Percentiles rank a stretch among this genome's conserved stretches.
phyloP scores from a whole-genome alignment of 495 filamentous ascomycete species.

The Hypomontagnella monticulosa region DNA sequence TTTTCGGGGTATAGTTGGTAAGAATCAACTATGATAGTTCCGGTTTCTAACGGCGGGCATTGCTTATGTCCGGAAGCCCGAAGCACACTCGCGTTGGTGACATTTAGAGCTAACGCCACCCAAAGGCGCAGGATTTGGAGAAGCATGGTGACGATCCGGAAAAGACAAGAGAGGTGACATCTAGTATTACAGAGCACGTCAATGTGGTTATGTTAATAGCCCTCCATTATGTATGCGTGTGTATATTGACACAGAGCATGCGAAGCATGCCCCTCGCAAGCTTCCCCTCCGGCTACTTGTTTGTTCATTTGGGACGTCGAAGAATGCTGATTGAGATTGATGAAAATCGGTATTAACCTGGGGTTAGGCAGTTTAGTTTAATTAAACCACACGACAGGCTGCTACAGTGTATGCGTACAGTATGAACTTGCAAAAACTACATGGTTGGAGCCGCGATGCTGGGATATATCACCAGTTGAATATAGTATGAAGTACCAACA shows the following conservation, averaged over 20 bases:
- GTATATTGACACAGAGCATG: conserved; percentile 8
- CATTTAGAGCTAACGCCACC: conserved; percentile 7
- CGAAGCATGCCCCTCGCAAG: background rate
- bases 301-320: conserved; percentile 15
- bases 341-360: background rate
- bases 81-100: conserved; percentile 11
- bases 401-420: background rate
- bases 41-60: conserved; percentile 45
- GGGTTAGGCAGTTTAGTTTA: background rate
- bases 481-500: no score
- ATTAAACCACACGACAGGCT: background rate
- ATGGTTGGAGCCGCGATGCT: no score
- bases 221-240: conserved; percentile 18
- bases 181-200: background rate
- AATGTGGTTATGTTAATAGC: background rate
- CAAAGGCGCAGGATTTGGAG: conserved; percentile 12
- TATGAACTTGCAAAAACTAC: no score
- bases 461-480: no score
- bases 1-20: conserved; percentile 53
- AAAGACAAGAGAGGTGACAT: background rate
- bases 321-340: conserved; percentile 3
- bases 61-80: background rate
- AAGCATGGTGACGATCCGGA: conserved; percentile 13
- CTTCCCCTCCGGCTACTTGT: conserved; percentile 8
- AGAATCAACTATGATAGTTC: conserved; percentile 44